Evolutionary conservation across 108 stramenopile genomes (phyloP).

Genomic region (Nitzschia palea): DNA sequence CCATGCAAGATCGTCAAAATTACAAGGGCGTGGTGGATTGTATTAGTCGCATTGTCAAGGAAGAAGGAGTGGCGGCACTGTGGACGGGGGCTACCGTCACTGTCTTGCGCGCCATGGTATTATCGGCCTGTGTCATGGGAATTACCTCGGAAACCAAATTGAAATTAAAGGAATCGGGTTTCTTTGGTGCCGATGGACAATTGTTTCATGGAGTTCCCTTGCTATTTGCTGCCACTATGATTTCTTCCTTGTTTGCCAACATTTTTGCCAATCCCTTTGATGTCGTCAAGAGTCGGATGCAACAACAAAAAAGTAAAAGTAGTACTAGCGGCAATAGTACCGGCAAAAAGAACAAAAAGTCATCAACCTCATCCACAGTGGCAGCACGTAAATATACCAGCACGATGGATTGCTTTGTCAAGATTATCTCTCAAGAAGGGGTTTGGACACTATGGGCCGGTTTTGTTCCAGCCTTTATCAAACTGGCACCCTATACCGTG

Average conservation of each 20-base stretch:
- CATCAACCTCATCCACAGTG: too few relatives aligned
- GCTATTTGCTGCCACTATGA: conserved; percentile 59
- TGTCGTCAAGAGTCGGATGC: conserved; percentile 70
- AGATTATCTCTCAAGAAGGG: conserved; percentile 54
- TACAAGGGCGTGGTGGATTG: conserved; percentile 68
- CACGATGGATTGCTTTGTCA: conserved; percentile 64
- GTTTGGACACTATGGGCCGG: conserved; percentile 57
- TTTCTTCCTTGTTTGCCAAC: conserved; percentile 64
- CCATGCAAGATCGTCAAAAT: conserved; percentile 53
- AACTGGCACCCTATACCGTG: conserved; percentile 77
- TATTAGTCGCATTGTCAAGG: conserved; percentile 53
- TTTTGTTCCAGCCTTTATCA: conserved; percentile 72
- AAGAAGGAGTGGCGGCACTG: conserved; percentile 54
- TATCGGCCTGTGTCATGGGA: conserved; percentile 61
- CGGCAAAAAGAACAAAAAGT: conserved; percentile 29
- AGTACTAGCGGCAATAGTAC: too few relatives aligned
- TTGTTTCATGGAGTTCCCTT: conserved; percentile 54
- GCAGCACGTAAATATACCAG: conserved; percentile 39
- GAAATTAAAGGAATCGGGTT: conserved; percentile 43
- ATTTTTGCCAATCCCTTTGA: conserved; percentile 55
- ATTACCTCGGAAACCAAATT: conserved; percentile 63
- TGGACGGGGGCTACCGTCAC: conserved; percentile 71
- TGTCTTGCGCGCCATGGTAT: conserved; percentile 60
- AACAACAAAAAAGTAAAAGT: conserved; percentile 49
- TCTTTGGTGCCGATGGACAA: conserved; percentile 59